A percentile compares a stretch with the other conserved stretches of the same genome.
phyloP scores from a whole-genome alignment of 2,329 filamentous ascomycete genomes.

The Pseudocercospora fijiensis region DNA sequence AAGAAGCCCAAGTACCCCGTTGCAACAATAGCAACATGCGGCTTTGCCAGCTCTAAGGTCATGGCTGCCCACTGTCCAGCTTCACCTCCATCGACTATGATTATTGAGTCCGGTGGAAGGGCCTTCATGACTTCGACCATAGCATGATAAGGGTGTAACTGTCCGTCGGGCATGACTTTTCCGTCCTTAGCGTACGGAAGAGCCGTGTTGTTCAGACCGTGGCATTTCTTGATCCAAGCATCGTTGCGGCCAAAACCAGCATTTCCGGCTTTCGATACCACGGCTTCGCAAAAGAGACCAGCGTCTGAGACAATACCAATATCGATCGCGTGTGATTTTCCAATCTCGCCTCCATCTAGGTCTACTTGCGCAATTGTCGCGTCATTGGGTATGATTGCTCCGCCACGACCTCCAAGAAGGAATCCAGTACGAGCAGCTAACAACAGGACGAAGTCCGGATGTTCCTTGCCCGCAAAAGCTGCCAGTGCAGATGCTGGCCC shows the following conservation, averaged over 20 bases:
- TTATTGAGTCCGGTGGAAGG: constrained; percentile 39
- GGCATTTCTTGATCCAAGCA: constrained; percentile 34
- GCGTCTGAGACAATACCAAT: constrained; percentile 47
- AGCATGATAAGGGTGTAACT: constrained; percentile 48
- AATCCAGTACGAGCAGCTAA: constrained; percentile 34
- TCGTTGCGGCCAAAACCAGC: constrained; percentile 19
- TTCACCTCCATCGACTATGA: constrained; percentile 47
- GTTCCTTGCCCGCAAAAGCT: constrained; percentile 35
- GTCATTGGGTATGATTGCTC: constrained; percentile 38
- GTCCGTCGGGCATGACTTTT: constrained; percentile 32
- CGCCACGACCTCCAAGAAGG: constrained; percentile 21
- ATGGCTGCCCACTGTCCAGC: constrained; percentile 40
- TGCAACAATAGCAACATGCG: constrained; percentile 32
- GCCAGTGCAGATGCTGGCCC: constrained; percentile 41
- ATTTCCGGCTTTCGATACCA: constrained; percentile 17
- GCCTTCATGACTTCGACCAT: constrained; percentile 41
- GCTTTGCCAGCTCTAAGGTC: constrained; percentile 32
- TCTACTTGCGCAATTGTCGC: constrained; percentile 47
- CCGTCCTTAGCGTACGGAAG: constrained; percentile 30
- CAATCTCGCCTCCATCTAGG: constrained; percentile 46
- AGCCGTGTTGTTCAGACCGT: constrained; percentile 27
- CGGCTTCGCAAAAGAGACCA: constrained; percentile 35
- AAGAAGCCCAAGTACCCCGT: constrained; percentile 48
- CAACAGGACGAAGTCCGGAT: constrained; percentile 46
- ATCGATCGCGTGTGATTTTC: constrained; percentile 41